A percentile compares a stretch with the other conserved stretches of the same genome.
Conservation (phyloP, 73 alveolate genomes). For the Paramecium sexaurelia region DNA sequence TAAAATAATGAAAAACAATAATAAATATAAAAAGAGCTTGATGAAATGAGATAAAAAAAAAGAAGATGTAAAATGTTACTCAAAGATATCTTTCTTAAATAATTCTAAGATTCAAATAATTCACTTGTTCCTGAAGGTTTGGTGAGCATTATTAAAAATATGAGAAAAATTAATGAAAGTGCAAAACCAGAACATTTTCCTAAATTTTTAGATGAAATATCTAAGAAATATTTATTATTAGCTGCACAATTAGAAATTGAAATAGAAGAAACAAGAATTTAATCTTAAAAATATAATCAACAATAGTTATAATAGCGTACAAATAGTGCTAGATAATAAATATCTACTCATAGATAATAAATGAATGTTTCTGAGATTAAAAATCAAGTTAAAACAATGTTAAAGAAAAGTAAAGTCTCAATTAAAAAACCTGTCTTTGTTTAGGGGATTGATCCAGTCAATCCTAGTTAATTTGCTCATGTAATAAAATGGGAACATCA, state of each 20-base stretch:
- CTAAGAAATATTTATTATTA: not conserved
- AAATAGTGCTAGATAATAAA: not conserved
- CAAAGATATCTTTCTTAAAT: conserved; percentile 29
- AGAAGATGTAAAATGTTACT: conserved; percentile 50
- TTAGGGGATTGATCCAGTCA: conserved; percentile 39
- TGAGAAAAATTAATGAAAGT: conserved; percentile 51
- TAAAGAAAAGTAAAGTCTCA: conserved; percentile 25
- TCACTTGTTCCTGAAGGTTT: conserved; percentile 48
- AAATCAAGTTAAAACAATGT: not conserved
- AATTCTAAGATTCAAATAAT: conserved; percentile 22
- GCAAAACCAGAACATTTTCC: conserved; percentile 47
- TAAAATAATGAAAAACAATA: conserved; percentile 28
- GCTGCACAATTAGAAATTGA: conserved; percentile 37
- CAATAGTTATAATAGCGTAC: not conserved
- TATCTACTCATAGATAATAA: not conserved
- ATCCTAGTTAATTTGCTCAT: conserved; percentile 51
- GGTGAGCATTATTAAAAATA: not conserved
- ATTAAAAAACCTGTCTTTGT: conserved; percentile 52
- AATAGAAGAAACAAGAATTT: conserved; percentile 30
- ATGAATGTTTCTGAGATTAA: conserved; percentile 24
- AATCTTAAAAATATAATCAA: conserved; percentile 2
- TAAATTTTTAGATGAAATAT: not conserved
- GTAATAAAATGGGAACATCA: conserved; percentile 47
- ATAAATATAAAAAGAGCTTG: conserved; percentile 1
- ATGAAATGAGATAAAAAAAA: conserved; percentile 43